Base-by-base conservation (phyloP, 2,329 filamentous ascomycete genomes). In the Ustulina deusta region DNA sequence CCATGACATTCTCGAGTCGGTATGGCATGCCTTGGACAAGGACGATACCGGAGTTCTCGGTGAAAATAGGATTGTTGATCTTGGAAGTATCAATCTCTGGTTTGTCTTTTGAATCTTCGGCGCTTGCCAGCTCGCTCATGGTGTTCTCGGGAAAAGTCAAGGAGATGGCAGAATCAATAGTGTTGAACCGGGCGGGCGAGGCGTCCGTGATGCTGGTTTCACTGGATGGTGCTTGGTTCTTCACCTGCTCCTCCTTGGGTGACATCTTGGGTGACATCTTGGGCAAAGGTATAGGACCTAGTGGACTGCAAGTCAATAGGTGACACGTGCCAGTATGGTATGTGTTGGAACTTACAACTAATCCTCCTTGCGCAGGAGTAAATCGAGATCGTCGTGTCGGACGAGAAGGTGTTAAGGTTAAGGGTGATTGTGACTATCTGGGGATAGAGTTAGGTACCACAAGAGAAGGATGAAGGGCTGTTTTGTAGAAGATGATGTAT, bases 1-100 rank as follows among this genome's bases (percentile, higher is more conserved):
- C n/a, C 1, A 69, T 65, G 20, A 81, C 62, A 20, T 75, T 38
- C 0, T 58, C 54, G 2, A 49, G 1, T 2, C 32, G 61, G 57
- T 49, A 69, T 1, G 66, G 61, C 57, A 63, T 65, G 1, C 71
- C 68, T 2, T 67, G 6, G 22, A 74, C 52, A 5, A 63, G 20
- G 11, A 25, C 17, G 27, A n/a, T 32, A 29, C 2, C 13, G 11
- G 52, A 52, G 3, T 2, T 49, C 3, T 29, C 11, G 3, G 15
- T 32, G 27, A 54, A 11, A 32, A 20, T 4, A 10, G 13, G 4
- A 7, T 17, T 49, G 25, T 27, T 32, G 13, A 40, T 36, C 1
- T 48, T 58, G 13, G 3, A 17, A 0, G 29, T 49, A 13, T 32
- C 17, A 29, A 58, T 61, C 10, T 55, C n/a, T 6, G 40, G 1